Base-by-base conservation (phyloP, 257 asterid genomes). In the Solanum sparsipilum region DNA sequence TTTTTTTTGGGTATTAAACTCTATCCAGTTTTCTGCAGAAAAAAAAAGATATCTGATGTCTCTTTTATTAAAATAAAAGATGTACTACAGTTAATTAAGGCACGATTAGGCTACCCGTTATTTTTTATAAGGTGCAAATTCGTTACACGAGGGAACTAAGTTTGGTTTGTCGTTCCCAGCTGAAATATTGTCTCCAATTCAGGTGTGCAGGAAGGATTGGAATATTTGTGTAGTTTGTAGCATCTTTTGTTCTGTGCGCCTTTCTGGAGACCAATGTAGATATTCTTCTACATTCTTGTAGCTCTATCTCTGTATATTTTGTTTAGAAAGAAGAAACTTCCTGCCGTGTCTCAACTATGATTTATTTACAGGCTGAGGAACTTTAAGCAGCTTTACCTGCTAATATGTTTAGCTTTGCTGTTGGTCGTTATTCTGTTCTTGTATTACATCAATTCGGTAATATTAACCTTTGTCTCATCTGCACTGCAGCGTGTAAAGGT, bases 401-500 rank as follows among this genome's bases (percentile, higher is more conserved):
- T 60, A 87, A 38, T 65, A 38, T 27, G 58, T 65, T 79, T 81
- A n/a, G 39, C 39, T 29, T 36, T n/a, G 46, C n/a, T 6, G 27
- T 70, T n/a, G 83, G 68, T 20, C 73, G 27, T 82, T 58, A 25
- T 41, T 46, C n/a, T 23, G n/a, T 81, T 81, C 27, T 29, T 52
- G 41, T 82, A 48, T 82, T 48, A 48, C 65, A 29, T 46, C 11
- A 82, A 82, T 29, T 82, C 32, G 48, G 27, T 48, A 31, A 82
- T 16, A 32, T 7, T 83, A 39, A 41, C 44, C 29, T 60, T 11
- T 27, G 65, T 76, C 27, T n/a, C 32, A 82, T 31, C 68, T 23
- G 35, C 65, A 41, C 88, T 91, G 84, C 95, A 96, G 99, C 99
- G 99, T 78, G 99, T 97, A 76, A 97, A 96, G 93, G 98, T 97